Base-by-base conservation (phyloP, 78 protist species). In the Monosiga brevicollis region DNA sequence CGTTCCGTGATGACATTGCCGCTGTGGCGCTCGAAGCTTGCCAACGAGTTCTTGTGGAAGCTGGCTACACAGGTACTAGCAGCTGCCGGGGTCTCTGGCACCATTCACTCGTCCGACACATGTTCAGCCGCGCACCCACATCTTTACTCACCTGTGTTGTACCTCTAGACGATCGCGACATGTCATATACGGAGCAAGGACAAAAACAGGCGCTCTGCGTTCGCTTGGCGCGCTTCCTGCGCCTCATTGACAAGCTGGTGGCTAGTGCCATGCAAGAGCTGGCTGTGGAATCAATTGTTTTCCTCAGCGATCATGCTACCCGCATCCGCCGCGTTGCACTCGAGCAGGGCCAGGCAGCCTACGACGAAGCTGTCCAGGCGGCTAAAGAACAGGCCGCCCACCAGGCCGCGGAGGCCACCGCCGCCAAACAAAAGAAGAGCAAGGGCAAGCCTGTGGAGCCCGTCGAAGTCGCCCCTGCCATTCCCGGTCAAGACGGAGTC, bases 181-280 rank as follows among this genome's bases (percentile, higher is more conserved):
- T 35, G 79, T 25, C 79, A 54, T 76, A 76, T 54, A 76, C 79
- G 42, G 79, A 76, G 79, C 79, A n/a, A 1, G 79, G 55, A n/a
- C n/a, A 35, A 34, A 76, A 76, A n/a, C 79, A 54, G 37, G 23
- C 79, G 35, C 24, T 40, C 29, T 76, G 79, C 79, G 3, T 3
- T 25, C 23, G 38, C 29, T 54, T 76, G 22, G 38, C 79, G 35
- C 1, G 37, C 54, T 76, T 76, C 54, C 11, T 76, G 3, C 15
- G 38, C 26, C 79, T 76, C n/a, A 35, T 36, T 36, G 79, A 76
- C 54, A 32, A 39, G 62, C 62, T 49, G 6, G 62, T 49, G 29
- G 62, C 62, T 15, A 49, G 15, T 15, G 62, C 62, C 79, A 20
- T 76, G 29, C 15, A 10, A 32, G 20, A n/a, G 26, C 26, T 10